Evolutionary conservation across 192 early-diverging fungal genomes (phyloP).

Genomic region (Gaertneriomyces semiglobifer): DNA sequence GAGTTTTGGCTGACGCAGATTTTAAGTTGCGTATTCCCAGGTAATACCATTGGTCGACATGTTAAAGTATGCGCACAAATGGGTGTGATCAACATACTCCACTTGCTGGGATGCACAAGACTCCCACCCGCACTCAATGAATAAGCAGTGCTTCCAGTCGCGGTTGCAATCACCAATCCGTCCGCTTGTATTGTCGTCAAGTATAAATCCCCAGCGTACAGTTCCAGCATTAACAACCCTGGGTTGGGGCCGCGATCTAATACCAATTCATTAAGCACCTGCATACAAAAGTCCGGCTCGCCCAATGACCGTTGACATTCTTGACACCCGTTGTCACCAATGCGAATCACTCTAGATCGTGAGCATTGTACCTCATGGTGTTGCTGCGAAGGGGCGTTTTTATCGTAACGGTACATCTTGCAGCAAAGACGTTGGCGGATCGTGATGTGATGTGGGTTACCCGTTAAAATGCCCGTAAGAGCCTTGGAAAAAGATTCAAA

Average conservation of each 20-base stretch:
- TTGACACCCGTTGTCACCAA: not conserved
- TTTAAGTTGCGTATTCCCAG: conserved; percentile 84
- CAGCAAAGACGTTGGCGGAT: conserved; percentile 86
- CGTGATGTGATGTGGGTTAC: conserved; percentile 72
- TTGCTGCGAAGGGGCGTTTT: not conserved
- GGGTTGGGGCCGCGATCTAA: conserved; percentile 40
- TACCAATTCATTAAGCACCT: conserved; percentile 35
- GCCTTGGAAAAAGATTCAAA: conserved; percentile 58
- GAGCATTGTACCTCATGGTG: not conserved
- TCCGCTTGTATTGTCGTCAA: conserved; percentile 96
- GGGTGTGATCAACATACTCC: conserved; percentile 87
- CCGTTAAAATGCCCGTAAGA: conserved; percentile 51
- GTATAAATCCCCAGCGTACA: conserved; percentile 81
- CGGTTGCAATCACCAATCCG: conserved; percentile 89
- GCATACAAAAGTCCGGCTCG: conserved; percentile 8
- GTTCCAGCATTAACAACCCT: conserved; percentile 52
- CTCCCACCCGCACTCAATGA: conserved; percentile 75
- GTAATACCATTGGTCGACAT: conserved; percentile 95
- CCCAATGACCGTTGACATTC: not conserved
- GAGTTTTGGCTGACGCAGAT: conserved; percentile 74
- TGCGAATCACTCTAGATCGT: conserved; percentile 16
- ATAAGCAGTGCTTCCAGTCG: conserved; percentile 71
- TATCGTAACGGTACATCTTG: conserved; percentile 64
- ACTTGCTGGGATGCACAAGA: conserved; percentile 89
- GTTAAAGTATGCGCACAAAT: conserved; percentile 90